Evolutionary conservation across 2,329 filamentous ascomycete species (phyloP), one percentile per base, ranked within the genome.

Genomic region (Penicillium sp.): DNA sequence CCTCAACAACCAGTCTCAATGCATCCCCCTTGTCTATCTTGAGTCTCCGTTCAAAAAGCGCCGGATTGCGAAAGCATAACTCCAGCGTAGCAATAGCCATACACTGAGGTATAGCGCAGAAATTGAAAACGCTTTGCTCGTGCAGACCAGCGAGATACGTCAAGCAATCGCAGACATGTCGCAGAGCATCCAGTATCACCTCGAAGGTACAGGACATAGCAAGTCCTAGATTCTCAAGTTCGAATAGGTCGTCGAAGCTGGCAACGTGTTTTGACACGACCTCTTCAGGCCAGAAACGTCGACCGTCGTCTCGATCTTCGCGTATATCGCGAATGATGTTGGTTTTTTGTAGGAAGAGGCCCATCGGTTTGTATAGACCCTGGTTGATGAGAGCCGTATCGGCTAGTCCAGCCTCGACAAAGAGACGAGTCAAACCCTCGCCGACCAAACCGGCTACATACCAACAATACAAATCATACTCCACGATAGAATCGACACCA

Each of bases 61-160:
- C 42, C 22, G 42, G 42, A 26, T 45, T 45, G 22, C 42, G 26
- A 4, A 45, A 26, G 26, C 42, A 45, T 22, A 45, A 26, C 12
- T 45, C 42, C 22, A 45, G 42, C 42, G 42, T 45, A 7, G 42
- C 42, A 4, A 45, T 45, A 45, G 42, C 42, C 42, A 26, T 45
- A 22, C 42, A 45, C 42, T 26, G 42, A 24, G 42, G 42, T 26
- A 26, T 45, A 45, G 42, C 42, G 22, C 42, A 45, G 22, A 45
- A 45, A 15, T 45, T 45, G 22, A 45, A 45, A 26, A 45, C 42
- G 22, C 42, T 45, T 22, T 26, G 42, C 22, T 45, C 42, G 13
- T 22, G 42, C 12, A 45, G 13, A 1, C 42, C 42, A 26, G 42
- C 22, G 13, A 45, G 42, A 17, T 26, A 45, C 4, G 22, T 26